Conservation (phyloP, 2,329 filamentous ascomycete species). For the Xylaria arbuscula region DNA sequence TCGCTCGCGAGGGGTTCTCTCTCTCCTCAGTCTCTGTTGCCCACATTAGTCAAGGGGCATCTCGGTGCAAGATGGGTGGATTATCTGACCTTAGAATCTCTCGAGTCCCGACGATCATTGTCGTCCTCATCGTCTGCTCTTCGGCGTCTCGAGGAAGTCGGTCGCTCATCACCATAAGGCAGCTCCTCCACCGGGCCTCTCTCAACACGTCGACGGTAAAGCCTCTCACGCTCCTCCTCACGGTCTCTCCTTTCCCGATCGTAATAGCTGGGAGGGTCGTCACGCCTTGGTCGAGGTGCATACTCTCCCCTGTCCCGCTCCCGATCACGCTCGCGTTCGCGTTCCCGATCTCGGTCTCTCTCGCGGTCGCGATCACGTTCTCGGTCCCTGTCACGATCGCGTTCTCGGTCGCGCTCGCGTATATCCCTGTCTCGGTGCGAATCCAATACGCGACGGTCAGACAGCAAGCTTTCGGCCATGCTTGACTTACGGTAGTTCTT, state of each 20-base stretch:
- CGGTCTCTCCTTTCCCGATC: constrained; percentile 88
- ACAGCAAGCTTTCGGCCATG: constrained; percentile 72
- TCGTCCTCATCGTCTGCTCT: constrained; percentile 83
- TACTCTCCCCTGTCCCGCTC: constrained; percentile 63
- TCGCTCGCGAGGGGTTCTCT: constrained; percentile 69
- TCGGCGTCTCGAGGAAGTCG: constrained; percentile 76
- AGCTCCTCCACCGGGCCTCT: constrained; percentile 85
- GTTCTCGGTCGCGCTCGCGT: constrained; percentile 57
- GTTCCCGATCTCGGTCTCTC: constrained; percentile 53
- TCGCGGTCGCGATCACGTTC: constrained; percentile 53
- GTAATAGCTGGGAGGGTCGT: constrained; percentile 74
- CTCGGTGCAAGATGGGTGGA: constrained; percentile 27
- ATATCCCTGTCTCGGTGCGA: constrained; percentile 59
- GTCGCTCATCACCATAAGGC: constrained; percentile 84
- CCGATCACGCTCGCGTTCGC: constrained; percentile 52
- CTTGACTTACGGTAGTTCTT: constrained; percentile 87
- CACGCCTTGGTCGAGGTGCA: constrained; percentile 65
- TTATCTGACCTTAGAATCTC: constrained; percentile 71
- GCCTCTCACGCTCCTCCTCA: constrained; percentile 88
- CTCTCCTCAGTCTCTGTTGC: constrained; percentile 66
- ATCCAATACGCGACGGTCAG: constrained; percentile 62
- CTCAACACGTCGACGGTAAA: constrained; percentile 79
- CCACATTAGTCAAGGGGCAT: constrained; percentile 46
- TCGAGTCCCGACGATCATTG: constrained; percentile 70
- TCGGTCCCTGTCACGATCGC: constrained; percentile 54